Base-by-base conservation (phyloP, 352 stramenopile species). In the Globisporangium canariense region DNA sequence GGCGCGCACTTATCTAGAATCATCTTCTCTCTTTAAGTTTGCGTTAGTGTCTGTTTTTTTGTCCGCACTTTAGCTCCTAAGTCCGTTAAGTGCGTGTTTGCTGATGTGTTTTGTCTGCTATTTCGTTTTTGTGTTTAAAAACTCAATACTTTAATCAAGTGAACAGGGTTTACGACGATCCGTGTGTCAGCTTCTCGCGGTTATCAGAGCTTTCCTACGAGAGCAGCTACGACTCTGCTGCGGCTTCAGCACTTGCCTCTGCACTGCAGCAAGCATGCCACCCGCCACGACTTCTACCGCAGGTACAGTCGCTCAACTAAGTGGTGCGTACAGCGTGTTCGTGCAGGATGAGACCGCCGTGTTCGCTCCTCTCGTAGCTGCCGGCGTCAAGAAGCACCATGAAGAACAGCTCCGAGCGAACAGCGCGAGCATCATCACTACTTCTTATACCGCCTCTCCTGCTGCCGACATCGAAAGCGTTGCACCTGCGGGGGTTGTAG, bases 351-450 rank as follows among this genome's bases (percentile, higher is more conserved):
- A 38, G 20, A 34, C 4, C 16, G 58, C 58, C 16, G 22, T 25
- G 20, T 53, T 58, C 52, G n/a, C 41, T 41, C 40, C n/a, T 22
- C 50, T 52, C 49, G 56, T 32, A 28, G 56, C 40, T 43, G 40
- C 56, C 25, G 40, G 30, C 10, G 30, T 20, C 7, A 36, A 40
- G 34, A 40, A 40, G 28, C 16, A 45, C 51, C 25, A 58, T 18
- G 11, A 41, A 7, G 56, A 62, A 3, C 32, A 49, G 58, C n/a
- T 54, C 20, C 58, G 34, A 7, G n/a, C 18, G 20, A 11, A 41
- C 22, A n/a, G 4, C 54, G 20, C 25, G 38, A 13, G n/a, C 7
- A 14, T 14, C 40, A 13, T 28, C 16, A 11, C 13, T 61, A 8
- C 52, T 58, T 58, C 32, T 30, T 45, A 9, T 28, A 0, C 32